Evolutionary conservation across 2,329 filamentous ascomycete genomes (phyloP).

Genomic region (Penicillium glabrum): DNA sequence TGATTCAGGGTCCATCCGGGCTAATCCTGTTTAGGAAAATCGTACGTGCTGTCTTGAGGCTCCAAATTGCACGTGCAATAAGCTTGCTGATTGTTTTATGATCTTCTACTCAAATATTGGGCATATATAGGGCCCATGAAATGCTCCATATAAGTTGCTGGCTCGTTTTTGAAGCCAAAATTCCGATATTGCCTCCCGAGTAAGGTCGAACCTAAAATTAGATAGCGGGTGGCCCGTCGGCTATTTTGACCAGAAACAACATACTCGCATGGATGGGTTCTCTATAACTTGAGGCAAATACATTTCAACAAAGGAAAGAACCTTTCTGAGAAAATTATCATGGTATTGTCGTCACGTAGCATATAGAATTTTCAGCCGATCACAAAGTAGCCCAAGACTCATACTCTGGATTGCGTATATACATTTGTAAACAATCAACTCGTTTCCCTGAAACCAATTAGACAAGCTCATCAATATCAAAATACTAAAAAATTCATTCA

Average conservation of each 20-base stretch:
- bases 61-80: neutral
- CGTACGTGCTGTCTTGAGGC: neutral
- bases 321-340: neutral
- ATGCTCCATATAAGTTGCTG: too few species aligned
- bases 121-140: too few species aligned
- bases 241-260: neutral
- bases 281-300: neutral
- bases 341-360: neutral
- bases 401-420: neutral
- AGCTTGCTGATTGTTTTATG: neutral
- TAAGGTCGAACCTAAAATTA: neutral
- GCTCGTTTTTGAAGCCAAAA: too few species aligned
- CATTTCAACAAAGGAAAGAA: neutral
- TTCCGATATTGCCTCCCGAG: neutral
- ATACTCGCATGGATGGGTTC: neutral
- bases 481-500: too few species aligned
- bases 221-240: neutral
- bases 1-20: neutral
- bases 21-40: neutral
- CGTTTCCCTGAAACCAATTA: neutral
- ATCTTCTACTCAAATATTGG: too few species aligned
- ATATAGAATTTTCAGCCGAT: neutral
- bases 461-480: too few species aligned
- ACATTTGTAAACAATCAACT: neutral
- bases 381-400: neutral